Evolutionary conservation across 805 yeast genomes (phyloP).

Genomic region (Kodamaea restingae): DNA sequence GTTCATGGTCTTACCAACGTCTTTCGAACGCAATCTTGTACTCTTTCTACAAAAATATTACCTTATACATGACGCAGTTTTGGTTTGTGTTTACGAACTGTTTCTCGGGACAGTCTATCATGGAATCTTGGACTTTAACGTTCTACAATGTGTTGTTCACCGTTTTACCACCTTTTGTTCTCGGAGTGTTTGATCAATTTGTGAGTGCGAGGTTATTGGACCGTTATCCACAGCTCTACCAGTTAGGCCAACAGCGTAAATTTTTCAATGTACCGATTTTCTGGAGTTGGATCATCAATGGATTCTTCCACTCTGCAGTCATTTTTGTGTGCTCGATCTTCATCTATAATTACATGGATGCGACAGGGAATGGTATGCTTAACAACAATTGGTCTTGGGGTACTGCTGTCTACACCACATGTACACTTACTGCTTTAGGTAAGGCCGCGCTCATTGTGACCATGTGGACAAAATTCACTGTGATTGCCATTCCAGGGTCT

Average conservation of each 20-base stretch:
- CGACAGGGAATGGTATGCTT: conserved; percentile 59
- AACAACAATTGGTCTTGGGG: conserved; percentile 97
- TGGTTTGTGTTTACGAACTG: conserved; percentile 95
- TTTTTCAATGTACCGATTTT: conserved; percentile 89
- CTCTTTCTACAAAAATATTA: conserved; percentile 93
- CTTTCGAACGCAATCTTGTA: conserved; percentile 88
- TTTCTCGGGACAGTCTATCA: conserved; percentile 91
- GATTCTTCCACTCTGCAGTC: conserved; percentile 88
- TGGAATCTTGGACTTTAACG: conserved; percentile 97
- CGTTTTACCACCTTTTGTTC: conserved; percentile 90
- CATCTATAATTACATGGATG: conserved; percentile 66
- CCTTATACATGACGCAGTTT: conserved; percentile 95
- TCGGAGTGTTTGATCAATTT: conserved; percentile 96
- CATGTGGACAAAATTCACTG: conserved; percentile 91
- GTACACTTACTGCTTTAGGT: conserved; percentile 84
- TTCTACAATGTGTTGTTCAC: conserved; percentile 93
- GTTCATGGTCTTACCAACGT: conserved; percentile 96
- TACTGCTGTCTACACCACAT: conserved; percentile 79
- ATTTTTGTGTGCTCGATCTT: conserved; percentile 69
- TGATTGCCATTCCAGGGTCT: conserved; percentile 94
- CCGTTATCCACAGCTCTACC: conserved; percentile 89
- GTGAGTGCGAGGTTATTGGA: conserved; percentile 85
- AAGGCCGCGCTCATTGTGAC: conserved; percentile 91
- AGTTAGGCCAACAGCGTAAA: conserved; percentile 80
- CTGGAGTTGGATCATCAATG: conserved; percentile 97